Conservation (phyloP, 2,329 filamentous ascomycete genomes). For the Colletotrichum tofieldiae region DNA sequence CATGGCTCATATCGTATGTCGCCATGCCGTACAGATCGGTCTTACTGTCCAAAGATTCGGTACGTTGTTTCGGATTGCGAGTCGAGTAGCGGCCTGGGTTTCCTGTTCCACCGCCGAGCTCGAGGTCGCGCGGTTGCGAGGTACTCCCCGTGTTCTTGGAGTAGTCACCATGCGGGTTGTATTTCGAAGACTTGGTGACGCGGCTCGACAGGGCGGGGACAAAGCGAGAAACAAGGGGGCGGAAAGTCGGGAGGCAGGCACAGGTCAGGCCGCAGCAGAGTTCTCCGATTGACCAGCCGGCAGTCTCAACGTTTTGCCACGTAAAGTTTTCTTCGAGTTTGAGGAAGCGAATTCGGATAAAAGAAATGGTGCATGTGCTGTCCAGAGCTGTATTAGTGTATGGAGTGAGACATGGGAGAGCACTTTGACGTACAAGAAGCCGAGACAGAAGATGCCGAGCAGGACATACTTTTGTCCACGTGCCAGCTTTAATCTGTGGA, state of each 20-base stretch:
- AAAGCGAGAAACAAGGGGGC: slow-evolving; percentile 43
- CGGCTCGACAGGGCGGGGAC: slow-evolving; percentile 24
- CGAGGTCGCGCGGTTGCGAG: slow-evolving; percentile 24
- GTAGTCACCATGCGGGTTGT: slow-evolving; percentile 5
- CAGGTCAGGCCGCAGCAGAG: slow-evolving; percentile 45
- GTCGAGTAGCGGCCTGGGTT: not conserved
- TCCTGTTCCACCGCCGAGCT: slow-evolving; percentile 11
- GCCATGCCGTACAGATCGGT: slow-evolving; percentile 26
- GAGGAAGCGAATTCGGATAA: slow-evolving; percentile 47
- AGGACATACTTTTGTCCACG: slow-evolving; percentile 45
- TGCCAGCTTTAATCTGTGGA: slow-evolving; percentile 37
- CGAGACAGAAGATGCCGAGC: slow-evolving; percentile 46
- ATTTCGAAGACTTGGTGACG: slow-evolving; percentile 19
- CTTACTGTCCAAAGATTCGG: slow-evolving; percentile 25
- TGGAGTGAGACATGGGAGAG: not conserved
- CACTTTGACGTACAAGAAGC: slow-evolving; percentile 41
- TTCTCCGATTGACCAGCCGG: slow-evolving; percentile 47
- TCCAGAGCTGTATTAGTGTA: not conserved
- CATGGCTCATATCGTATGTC: slow-evolving; percentile 15
- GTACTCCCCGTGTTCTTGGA: not conserved
- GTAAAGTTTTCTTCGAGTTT: slow-evolving; percentile 43
- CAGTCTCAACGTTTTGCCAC: slow-evolving; percentile 47
- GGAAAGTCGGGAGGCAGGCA: slow-evolving; percentile 47
- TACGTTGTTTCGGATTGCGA: not conserved
- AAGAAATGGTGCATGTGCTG: slow-evolving; percentile 47